A percentile compares a stretch with the other conserved stretches of the same genome.
Evolutionary conservation across 352 stramenopile genomes (phyloP).

Genomic region (Phytophthora pistaciae): DNA sequence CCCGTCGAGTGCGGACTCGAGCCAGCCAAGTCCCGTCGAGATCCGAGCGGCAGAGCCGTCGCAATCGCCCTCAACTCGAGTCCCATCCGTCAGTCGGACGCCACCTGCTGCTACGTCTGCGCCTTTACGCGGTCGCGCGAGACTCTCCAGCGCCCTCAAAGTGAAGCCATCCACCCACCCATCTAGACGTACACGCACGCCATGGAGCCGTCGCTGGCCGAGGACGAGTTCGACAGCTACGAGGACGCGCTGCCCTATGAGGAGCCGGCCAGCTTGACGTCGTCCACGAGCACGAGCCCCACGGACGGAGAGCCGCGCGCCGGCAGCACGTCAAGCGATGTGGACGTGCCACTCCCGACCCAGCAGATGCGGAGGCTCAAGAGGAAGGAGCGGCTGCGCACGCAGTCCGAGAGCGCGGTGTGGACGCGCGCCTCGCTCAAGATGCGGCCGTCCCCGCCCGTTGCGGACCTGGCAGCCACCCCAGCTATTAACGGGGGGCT

Average conservation of each 20-base stretch:
- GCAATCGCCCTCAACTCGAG: constrained; percentile 1
- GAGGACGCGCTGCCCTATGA: constrained; percentile 38
- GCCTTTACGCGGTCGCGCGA: constrained; percentile 25
- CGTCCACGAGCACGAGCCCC: constrained; percentile 48
- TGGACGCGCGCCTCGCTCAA: constrained; percentile 78
- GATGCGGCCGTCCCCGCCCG: constrained; percentile 53
- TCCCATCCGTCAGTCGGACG: constrained; percentile 8
- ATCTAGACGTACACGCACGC: neutral
- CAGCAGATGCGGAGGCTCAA: constrained; percentile 31
- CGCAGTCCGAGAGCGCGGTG: constrained; percentile 77
- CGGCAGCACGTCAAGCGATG: constrained; percentile 33
- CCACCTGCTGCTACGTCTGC: constrained; percentile 24
- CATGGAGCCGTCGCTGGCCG: constrained; percentile 36
- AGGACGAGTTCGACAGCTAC: constrained; percentile 37
- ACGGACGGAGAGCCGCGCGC: constrained; percentile 31
- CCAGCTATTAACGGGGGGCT: constrained; percentile 28
- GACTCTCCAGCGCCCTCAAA: neutral
- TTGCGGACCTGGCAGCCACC: constrained; percentile 39
- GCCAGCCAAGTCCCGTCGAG: constrained; percentile 1
- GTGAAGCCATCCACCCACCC: constrained; percentile 5
- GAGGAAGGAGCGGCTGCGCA: constrained; percentile 76
- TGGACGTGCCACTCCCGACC: constrained; percentile 26
- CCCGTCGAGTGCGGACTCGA: constrained; percentile 9
- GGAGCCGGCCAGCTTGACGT: constrained; percentile 40
- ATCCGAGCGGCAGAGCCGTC: constrained; percentile 30